phyloP scores from a whole-genome alignment of 768 basidiomycete species.

The Calvatia gigantea region DNA sequence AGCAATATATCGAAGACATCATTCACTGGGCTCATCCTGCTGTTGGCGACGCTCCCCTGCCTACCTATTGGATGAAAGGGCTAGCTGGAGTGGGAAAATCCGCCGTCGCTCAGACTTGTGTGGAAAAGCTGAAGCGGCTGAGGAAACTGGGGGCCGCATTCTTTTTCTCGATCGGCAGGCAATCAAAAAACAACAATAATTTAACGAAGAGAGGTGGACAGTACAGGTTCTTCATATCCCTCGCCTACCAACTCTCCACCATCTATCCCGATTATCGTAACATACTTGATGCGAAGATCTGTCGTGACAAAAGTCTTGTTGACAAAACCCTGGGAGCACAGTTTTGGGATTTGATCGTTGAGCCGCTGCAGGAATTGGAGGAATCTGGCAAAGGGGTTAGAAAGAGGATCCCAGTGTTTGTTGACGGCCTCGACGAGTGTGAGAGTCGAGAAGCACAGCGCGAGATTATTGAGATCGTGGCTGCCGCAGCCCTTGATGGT shows the following conservation, averaged over 20 bases:
- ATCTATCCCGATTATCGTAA: neutral
- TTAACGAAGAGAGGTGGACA: too few species aligned
- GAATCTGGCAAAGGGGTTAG: neutral
- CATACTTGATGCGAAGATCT: neutral
- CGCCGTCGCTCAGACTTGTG: conserved; percentile 5
- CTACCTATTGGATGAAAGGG: conserved; percentile 4
- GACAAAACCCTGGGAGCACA: neutral
- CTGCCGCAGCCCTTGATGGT: neutral
- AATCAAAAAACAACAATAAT: neutral
- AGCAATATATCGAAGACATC: conserved; percentile 10
- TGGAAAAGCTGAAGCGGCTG: neutral
- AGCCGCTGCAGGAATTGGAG: neutral
- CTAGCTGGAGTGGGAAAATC: conserved; percentile 11
- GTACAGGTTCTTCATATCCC: neutral
- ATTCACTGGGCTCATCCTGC: neutral
- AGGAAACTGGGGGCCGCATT: conserved; percentile 7
- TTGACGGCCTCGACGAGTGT: conserved; percentile 3
- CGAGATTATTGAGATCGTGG: conserved; percentile 1
- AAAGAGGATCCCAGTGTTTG: neutral
- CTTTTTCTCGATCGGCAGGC: conserved; percentile 1
- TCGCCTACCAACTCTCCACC: conserved; percentile 7
- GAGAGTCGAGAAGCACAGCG: neutral
- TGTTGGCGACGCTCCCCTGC: neutral
- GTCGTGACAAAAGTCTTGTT: neutral
- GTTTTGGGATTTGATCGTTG: neutral